A percentile compares a stretch with the other conserved stretches of the same genome.
Conservation (phyloP, 2,329 filamentous ascomycete species). For the Phialophora chinensis region DNA sequence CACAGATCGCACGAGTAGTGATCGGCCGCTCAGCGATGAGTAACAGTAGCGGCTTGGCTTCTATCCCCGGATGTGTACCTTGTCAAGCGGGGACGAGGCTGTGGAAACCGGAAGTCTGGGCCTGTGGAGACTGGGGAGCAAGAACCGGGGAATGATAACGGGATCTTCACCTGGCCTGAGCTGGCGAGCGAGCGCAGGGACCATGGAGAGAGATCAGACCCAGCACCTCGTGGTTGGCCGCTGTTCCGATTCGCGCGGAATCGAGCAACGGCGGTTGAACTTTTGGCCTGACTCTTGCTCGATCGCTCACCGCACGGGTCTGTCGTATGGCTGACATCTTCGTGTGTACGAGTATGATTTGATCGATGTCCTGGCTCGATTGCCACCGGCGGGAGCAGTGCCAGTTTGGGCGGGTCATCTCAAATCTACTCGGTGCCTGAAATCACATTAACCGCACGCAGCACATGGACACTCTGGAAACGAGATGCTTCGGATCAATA, state of each 20-base stretch:
- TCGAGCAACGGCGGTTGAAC: not conserved
- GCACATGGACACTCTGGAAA: not conserved
- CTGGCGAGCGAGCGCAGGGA: not conserved
- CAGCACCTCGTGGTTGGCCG: too few relatives aligned
- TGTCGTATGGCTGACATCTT: not conserved
- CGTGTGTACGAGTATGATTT: not conserved
- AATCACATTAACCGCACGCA: not conserved
- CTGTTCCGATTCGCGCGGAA: not conserved
- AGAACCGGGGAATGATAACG: not conserved
- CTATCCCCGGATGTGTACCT: conserved; percentile 1
- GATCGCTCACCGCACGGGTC: not conserved
- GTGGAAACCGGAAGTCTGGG: not conserved
- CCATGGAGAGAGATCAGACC: too few relatives aligned
- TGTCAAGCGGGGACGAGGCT: conserved; percentile 4
- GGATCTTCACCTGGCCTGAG: not conserved
- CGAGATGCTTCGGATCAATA: conserved; percentile 6
- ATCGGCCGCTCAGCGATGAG: conserved; percentile 1
- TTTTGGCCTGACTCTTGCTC: not conserved
- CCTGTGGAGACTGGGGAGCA: not conserved
- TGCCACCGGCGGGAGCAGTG: too few relatives aligned
- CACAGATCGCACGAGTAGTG: not conserved
- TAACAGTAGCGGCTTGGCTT: conserved; percentile 7
- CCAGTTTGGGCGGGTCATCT: not conserved
- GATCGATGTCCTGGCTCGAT: too few relatives aligned
- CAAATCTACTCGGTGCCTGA: not conserved